Conservation (phyloP, 352 stramenopile genomes). For the Phytophthora europaea region DNA sequence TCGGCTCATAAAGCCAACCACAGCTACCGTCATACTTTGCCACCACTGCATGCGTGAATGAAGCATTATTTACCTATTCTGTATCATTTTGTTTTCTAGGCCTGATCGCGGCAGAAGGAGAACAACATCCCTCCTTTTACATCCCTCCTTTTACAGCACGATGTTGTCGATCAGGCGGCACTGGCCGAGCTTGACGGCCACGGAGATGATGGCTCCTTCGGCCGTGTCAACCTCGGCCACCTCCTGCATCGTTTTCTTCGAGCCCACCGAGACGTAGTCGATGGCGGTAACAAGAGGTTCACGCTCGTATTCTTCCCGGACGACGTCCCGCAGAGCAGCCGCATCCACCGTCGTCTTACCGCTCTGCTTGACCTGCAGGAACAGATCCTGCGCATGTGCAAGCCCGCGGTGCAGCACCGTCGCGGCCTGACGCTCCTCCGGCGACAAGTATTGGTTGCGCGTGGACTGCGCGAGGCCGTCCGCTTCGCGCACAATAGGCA, state of each 20-base stretch:
- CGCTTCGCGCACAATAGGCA: slow-evolving; percentile 93
- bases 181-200: slow-evolving; percentile 95
- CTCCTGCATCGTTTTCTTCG: slow-evolving; percentile 95
- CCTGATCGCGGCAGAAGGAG: neutral
- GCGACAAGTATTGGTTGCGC: slow-evolving; percentile 98
- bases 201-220: slow-evolving; percentile 93
- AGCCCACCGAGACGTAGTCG: slow-evolving; percentile 97
- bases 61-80: slow-evolving; percentile 35
- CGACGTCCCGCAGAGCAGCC: slow-evolving; percentile 46
- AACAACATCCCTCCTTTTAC: slow-evolving; percentile 26
- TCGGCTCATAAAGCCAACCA: neutral
- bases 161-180: slow-evolving; percentile 99
- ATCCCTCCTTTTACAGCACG: slow-evolving; percentile 55
- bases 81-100: slow-evolving; percentile 10
- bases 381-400: slow-evolving; percentile 56
- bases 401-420: slow-evolving; percentile 91
- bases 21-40: neutral
- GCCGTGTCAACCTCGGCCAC: slow-evolving; percentile 74
- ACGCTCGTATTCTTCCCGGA: slow-evolving; percentile 63
- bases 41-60: slow-evolving; percentile 12
- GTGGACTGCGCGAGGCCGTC: slow-evolving; percentile 98
- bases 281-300: slow-evolving; percentile 95
- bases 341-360: slow-evolving; percentile 44
- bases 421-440: slow-evolving; percentile 89
- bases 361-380: slow-evolving; percentile 36